Evolutionary conservation across 768 basidiomycete genomes (phyloP).

Genomic region (Phaeolepiota aurea): DNA sequence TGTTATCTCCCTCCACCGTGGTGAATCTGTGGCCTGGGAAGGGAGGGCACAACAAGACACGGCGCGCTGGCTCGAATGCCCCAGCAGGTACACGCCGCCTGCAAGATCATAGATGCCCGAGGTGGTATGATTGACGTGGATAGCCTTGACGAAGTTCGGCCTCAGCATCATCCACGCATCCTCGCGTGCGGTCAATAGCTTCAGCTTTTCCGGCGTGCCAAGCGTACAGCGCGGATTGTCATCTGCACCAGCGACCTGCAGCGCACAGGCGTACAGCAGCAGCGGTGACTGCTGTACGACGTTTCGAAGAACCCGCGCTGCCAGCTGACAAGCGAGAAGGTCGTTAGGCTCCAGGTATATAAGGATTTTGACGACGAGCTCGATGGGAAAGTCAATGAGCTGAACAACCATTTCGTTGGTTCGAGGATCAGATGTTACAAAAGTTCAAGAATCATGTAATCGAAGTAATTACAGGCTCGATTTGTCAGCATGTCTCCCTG

Average conservation of each 20-base stretch:
- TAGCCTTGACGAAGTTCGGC: constrained; percentile 14
- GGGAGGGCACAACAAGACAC: constrained; percentile 28
- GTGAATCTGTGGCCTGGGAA: constrained; percentile 12
- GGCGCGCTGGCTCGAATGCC: constrained; percentile 15
- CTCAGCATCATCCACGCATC: constrained; percentile 20
- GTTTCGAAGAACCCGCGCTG: constrained; percentile 13
- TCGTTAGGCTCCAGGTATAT: constrained; percentile 11
- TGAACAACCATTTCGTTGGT: too few relatives aligned
- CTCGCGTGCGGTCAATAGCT: constrained; percentile 15
- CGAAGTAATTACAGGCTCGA: too few relatives aligned
- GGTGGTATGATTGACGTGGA: constrained; percentile 18
- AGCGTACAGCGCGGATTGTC: constrained; percentile 19
- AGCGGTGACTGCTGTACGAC: constrained; percentile 17
- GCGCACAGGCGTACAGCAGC: constrained; percentile 23
- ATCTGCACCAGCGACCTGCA: constrained; percentile 14
- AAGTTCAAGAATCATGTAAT: too few relatives aligned
- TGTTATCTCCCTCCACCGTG: constrained; percentile 20
- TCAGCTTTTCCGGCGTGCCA: constrained; percentile 17
- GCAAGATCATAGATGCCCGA: constrained; percentile 36
- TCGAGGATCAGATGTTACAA: too few relatives aligned
- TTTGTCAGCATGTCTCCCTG: too few relatives aligned
- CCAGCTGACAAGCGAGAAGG: constrained; percentile 13
- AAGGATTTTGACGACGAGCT: constrained; percentile 22
- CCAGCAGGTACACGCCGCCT: constrained; percentile 31
- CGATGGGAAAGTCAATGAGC: constrained; percentile 5